Base-by-base conservation (phyloP, 108 stramenopile genomes). In the Cyclotella baltica region DNA sequence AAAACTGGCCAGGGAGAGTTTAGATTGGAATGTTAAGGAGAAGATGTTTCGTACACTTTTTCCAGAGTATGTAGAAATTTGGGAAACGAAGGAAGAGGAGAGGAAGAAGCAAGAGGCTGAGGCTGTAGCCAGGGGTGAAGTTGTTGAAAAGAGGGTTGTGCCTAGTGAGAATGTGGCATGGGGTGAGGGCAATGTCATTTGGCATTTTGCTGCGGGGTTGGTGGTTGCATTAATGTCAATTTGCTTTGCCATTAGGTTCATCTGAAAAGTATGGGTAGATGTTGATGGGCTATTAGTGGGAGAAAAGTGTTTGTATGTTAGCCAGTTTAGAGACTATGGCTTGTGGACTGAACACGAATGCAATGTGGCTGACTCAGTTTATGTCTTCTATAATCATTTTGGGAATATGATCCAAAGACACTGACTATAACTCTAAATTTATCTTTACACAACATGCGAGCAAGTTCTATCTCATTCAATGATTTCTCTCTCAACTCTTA, bases 11-110 rank as follows among this genome's bases (percentile, higher is more conserved):
- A 46, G 61, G 19, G 85, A 89, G 27, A 96, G 95, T 73, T 81
- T 99, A 72, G 96, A 86, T 27, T 94, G 83, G 38, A 96, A 96
- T 79, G 88, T 93, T 15, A 86, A 83, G 48, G 77, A 80, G 40
- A 88, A 89, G 29, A 70, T 75, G 28, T 96, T 96, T 77, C 75
- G 85, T 27, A 81, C 76, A 34, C 72, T 96, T 4, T 96, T 96
- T 65, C 95, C 95, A 0, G 90, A 96, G 53, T 90, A 90, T 64
- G 88, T 90, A 4, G 90, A 92, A 57, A 52, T 87, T 59, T 88
- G 92, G 70, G 62, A 88, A 34, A 36, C 86, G 75, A 81, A 84
- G 67, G 67, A 86, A 66, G 70, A 87, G 62, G 81, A 86, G 58
- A 56, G 83, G 31, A 72, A 77, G 48, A 83, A 46, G 25, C 58